Evolutionary conservation across 1,284 basidiomycete genomes (phyloP).

Genomic region (Pascua sp.): DNA sequence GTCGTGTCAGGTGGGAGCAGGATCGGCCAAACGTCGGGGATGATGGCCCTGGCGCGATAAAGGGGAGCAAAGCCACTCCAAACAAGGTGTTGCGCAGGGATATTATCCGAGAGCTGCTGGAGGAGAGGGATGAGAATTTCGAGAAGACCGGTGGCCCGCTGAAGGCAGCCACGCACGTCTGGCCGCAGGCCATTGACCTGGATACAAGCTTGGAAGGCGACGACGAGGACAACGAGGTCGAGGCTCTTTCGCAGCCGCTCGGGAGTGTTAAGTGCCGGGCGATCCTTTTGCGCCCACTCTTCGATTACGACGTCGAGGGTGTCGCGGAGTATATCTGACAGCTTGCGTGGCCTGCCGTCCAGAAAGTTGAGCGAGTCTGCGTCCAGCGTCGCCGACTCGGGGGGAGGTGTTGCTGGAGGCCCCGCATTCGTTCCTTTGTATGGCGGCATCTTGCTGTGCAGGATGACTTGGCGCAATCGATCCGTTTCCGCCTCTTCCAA

Average conservation of each 20-base stretch:
- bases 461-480: slow-evolving; percentile 65
- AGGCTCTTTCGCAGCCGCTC: slow-evolving; percentile 64
- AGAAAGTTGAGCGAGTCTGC: slow-evolving; percentile 37
- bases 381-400: slow-evolving; percentile 19
- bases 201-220: slow-evolving; percentile 67
- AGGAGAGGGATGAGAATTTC: slow-evolving; percentile 18
- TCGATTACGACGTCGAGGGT: slow-evolving; percentile 56
- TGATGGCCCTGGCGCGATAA: slow-evolving; percentile 41
- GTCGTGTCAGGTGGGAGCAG: slow-evolving; percentile 61
- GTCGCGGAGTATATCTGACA: slow-evolving; percentile 63
- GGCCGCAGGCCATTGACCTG: slow-evolving; percentile 59
- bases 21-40: slow-evolving; percentile 54
- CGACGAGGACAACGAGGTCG: slow-evolving; percentile 62
- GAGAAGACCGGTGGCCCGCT: slow-evolving; percentile 17
- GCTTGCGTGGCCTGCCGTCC: slow-evolving; percentile 58
- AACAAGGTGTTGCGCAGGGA: slow-evolving; percentile 50
- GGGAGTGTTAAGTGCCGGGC: slow-evolving; percentile 49
- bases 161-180: slow-evolving; percentile 21
- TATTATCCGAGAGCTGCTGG: slow-evolving; percentile 6
- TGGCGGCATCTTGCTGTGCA: slow-evolving; percentile 61
- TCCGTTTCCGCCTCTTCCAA: slow-evolving; percentile 59
- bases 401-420: neutral
- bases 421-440: slow-evolving; percentile 16
- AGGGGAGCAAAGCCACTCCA: slow-evolving; percentile 65
- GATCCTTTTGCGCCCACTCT: slow-evolving; percentile 54